A percentile compares a stretch with the other conserved stretches of the same genome.
Evolutionary conservation across 1,284 basidiomycete genomes (phyloP).

Genomic region (Cutaneotrichosporon sp.): DNA sequence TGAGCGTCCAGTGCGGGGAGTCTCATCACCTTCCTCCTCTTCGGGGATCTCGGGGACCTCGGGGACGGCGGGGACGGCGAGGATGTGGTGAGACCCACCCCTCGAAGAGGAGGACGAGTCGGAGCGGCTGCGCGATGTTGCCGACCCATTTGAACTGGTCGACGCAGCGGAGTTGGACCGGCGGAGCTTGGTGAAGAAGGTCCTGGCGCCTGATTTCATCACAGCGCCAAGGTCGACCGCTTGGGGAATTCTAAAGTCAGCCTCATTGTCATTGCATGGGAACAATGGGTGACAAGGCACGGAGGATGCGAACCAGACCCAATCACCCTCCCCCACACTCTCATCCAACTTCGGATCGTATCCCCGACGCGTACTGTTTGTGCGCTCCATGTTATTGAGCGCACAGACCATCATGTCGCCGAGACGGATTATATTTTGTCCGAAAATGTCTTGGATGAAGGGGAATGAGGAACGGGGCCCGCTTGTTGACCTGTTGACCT

Average conservation of each 20-base stretch:
- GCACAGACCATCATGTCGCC: background rate
- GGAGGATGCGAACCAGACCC: background rate
- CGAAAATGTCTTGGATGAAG: background rate
- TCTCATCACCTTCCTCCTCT: constrained; percentile 20
- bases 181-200: constrained; percentile 46
- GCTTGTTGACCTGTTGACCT: background rate
- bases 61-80: background rate
- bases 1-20: constrained; percentile 21
- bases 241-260: constrained; percentile 21
- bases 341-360: no score
- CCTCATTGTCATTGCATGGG: background rate
- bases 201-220: constrained; percentile 41
- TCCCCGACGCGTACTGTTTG: background rate
- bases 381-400: background rate
- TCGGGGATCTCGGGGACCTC: background rate
- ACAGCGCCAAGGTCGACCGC: constrained; percentile 46
- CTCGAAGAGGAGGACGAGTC: background rate
- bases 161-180: constrained; percentile 21
- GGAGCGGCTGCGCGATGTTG: background rate
- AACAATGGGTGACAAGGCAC: background rate
- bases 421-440: background rate
- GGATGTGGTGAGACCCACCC: no score
- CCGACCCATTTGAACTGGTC: constrained; percentile 10
- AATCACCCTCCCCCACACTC: no score
- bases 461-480: background rate